Base-by-base conservation (phyloP, 2,329 filamentous ascomycete species). In the Apiospora sp. region DNA sequence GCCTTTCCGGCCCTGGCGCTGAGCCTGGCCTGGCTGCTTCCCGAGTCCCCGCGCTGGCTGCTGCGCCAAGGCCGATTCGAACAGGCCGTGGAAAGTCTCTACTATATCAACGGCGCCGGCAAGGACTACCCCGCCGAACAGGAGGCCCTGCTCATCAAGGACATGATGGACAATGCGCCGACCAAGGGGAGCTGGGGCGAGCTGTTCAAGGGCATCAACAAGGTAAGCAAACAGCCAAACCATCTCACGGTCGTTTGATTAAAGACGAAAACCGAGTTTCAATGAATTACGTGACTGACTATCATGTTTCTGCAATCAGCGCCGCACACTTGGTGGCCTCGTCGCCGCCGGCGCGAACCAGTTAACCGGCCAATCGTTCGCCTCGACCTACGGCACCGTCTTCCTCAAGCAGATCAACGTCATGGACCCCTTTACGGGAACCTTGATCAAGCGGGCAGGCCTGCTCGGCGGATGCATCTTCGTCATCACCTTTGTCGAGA, bases 391-490 rank as follows among this genome's bases (percentile, higher is more conserved):
- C 6, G 51, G 51, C 6, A 58, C 51, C 27, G 51, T 58, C 51
- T 58, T 58, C 27, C 51, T 58, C 27, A 58, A 58, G 51, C 51
- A 58, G 14, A 58, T 58, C 51, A 58, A 58, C 27, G 51, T 58
- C 27, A 58, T 58, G 51, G 51, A 58, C 27, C 51, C 51, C 51
- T 58, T 58, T 27, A 34, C 51, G 14, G 51, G 51, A 0, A 58
- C 51, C 14, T 16, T 58, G 51, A 58, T 58, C 51, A 58, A 58
- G 27, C 51, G 51, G 27, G 51, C 51, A 0, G 51, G 51, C 27
- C 27, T 58, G 5, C 51, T 58, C 4, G 51, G 27, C 27, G 51
- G 51, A 14, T 58, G 51, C 27, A 58, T 58, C 27, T 58, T 58
- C 27, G 51, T 58, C 13, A 34, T 58, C 14, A 58, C 51, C 14